Conservation (phyloP, 345 rosid genomes). For the Raphanus sativus region DNA sequence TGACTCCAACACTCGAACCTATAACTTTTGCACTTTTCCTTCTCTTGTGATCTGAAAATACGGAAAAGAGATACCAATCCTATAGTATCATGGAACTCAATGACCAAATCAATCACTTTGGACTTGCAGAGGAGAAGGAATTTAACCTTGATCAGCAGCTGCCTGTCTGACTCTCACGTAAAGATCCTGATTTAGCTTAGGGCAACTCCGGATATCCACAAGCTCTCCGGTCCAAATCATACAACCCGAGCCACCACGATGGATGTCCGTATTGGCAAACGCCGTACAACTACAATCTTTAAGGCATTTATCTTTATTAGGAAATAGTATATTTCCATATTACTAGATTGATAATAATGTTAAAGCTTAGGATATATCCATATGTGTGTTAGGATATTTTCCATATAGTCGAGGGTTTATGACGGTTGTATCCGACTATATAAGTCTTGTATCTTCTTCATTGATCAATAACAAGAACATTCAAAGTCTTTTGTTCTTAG, state of each 20-base stretch:
- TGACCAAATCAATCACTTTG: neutral
- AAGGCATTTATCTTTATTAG: neutral
- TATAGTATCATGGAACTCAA: neutral
- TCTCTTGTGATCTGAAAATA: slow-evolving; percentile 46
- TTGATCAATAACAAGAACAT: no score
- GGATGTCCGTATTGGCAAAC: neutral
- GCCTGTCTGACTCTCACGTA: neutral
- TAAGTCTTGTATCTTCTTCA: no score
- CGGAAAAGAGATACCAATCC: neutral
- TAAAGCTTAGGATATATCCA: no score
- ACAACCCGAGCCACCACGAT: neutral
- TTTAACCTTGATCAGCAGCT: neutral
- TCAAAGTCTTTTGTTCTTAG: no score
- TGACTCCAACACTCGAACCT: slow-evolving; percentile 49
- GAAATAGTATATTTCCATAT: no score
- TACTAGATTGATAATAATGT: no score
- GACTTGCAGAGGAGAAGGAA: neutral
- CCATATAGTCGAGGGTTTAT: no score
- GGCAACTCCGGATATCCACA: neutral
- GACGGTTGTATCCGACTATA: no score
- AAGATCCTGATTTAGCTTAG: neutral
- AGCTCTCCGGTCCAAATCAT: neutral
- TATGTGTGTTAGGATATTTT: no score
- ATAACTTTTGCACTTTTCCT: slow-evolving; percentile 30
- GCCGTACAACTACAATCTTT: neutral